A percentile compares a stretch with the other conserved stretches of the same genome.
Conservation (phyloP, 2,329 filamentous ascomycete species). For the Tolypocladium ophioglossoides region DNA sequence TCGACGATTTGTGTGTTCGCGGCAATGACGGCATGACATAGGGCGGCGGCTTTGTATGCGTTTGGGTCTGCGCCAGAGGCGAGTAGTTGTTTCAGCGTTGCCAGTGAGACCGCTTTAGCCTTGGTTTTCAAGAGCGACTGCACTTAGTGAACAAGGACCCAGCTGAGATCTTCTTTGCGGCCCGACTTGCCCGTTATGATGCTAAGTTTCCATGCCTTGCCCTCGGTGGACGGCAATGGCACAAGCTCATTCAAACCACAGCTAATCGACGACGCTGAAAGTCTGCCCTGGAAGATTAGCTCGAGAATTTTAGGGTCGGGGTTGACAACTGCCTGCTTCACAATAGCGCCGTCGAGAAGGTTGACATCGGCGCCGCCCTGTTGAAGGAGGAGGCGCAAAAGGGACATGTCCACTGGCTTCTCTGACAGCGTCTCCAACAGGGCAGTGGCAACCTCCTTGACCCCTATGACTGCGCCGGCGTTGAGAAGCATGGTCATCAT, state of each 20-base stretch:
- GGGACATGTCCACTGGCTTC: slow-evolving; percentile 36
- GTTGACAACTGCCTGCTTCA: slow-evolving; percentile 29
- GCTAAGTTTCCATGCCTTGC: slow-evolving; percentile 39
- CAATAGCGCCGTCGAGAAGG: slow-evolving; percentile 29
- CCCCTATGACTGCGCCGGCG: slow-evolving; percentile 32
- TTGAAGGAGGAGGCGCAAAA: slow-evolving; percentile 37
- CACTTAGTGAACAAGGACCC: slow-evolving; percentile 40
- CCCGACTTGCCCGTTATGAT: slow-evolving; percentile 32
- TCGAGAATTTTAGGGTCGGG: slow-evolving; percentile 38
- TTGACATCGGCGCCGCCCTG: slow-evolving; percentile 45
- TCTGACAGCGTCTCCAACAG: slow-evolving; percentile 31
- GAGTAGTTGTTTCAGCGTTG: slow-evolving; percentile 35
- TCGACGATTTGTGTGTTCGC: slow-evolving; percentile 35
- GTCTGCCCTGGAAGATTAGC: slow-evolving; percentile 35
- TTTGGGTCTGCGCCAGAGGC: slow-evolving; percentile 45
- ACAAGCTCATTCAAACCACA: slow-evolving; percentile 31
- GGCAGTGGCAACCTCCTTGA: slow-evolving; percentile 30
- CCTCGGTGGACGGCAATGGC: slow-evolving; percentile 29
- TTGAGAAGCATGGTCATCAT: slow-evolving; percentile 36
- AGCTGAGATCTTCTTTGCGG: slow-evolving; percentile 31
- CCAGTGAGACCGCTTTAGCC: slow-evolving; percentile 26
- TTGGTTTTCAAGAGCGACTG: slow-evolving; percentile 26
- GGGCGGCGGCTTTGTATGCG: slow-evolving; percentile 35
- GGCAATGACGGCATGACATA: slow-evolving; percentile 39
- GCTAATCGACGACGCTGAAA: slow-evolving; percentile 30